phyloP scores from a whole-genome alignment of 805 yeast genomes.

The Cyberlindnera galapagoensis region DNA sequence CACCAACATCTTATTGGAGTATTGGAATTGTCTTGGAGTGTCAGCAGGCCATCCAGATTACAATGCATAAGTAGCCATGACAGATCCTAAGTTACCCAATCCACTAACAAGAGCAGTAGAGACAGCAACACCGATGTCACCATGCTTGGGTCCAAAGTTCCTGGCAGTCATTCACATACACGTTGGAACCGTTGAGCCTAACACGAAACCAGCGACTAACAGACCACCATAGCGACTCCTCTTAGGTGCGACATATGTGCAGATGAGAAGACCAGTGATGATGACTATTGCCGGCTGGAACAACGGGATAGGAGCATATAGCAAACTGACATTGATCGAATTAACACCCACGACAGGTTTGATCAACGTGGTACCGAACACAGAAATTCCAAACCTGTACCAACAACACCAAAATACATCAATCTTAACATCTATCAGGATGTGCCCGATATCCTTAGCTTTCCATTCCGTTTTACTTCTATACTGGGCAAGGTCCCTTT shows the following conservation, averaged over 20 bases:
- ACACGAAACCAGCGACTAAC: constrained; percentile 75
- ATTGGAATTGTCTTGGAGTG: constrained; percentile 46
- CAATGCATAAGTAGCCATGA: constrained; percentile 78
- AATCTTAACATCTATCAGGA: constrained; percentile 61
- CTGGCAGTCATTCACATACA: constrained; percentile 80
- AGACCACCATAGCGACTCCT: constrained; percentile 82
- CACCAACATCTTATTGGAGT: constrained; percentile 82
- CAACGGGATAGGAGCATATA: constrained; percentile 88
- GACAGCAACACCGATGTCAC: constrained; percentile 81
- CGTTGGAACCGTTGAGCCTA: constrained; percentile 89
- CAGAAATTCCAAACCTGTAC: constrained; percentile 86
- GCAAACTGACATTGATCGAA: constrained; percentile 63
- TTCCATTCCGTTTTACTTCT: constrained; percentile 48
- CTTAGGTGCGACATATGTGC: constrained; percentile 64
- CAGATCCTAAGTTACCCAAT: constrained; percentile 81
- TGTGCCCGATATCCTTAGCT: constrained; percentile 45
- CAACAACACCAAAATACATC: constrained; percentile 92
- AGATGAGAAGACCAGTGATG: constrained; percentile 67
- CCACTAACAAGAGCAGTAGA: constrained; percentile 82
- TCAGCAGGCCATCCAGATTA: constrained; percentile 88
- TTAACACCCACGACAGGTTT: constrained; percentile 49
- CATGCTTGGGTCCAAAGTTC: constrained; percentile 62
- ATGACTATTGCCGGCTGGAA: constrained; percentile 72
- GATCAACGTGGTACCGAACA: constrained; percentile 76
- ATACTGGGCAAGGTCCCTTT: constrained; percentile 50